A percentile compares a stretch with the other conserved stretches of the same genome.
Conservation (phyloP, 2,329 filamentous ascomycete species). For the Didymella glomerata region DNA sequence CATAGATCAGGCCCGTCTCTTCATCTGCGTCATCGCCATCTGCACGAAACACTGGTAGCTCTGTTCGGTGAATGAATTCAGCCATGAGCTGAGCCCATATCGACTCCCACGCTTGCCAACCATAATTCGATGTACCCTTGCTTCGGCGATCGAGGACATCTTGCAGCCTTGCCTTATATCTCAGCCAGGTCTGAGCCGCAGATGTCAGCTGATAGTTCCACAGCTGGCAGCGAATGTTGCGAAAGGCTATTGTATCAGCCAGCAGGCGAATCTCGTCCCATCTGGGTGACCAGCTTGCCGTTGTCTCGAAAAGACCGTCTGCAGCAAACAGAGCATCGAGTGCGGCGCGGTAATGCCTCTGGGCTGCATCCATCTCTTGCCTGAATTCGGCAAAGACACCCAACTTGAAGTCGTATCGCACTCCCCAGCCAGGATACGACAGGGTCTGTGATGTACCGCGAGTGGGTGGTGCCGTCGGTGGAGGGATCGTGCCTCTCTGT, state of each 20-base stretch:
- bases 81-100: slow-evolving; percentile 72
- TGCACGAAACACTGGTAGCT: slow-evolving; percentile 55
- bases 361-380: slow-evolving; percentile 87
- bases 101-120: slow-evolving; percentile 93
- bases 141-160: slow-evolving; percentile 84
- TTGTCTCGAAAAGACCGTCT: slow-evolving; percentile 82
- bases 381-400: slow-evolving; percentile 91
- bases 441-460: slow-evolving; percentile 84
- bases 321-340: slow-evolving; percentile 83
- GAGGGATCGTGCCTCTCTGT: slow-evolving; percentile 77
- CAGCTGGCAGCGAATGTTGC: slow-evolving; percentile 81
- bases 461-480: slow-evolving; percentile 83
- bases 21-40: slow-evolving; percentile 34
- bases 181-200: slow-evolving; percentile 81
- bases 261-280: slow-evolving; percentile 94
- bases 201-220: slow-evolving; percentile 81
- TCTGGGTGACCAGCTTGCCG: slow-evolving; percentile 86
- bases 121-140: slow-evolving; percentile 86
- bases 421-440: slow-evolving; percentile 88
- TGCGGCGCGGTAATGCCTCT: slow-evolving; percentile 85
- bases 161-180: slow-evolving; percentile 75
- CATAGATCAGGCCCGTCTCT: slow-evolving; percentile 52
- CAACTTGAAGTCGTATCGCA: slow-evolving; percentile 93
- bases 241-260: slow-evolving; percentile 81
- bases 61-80: slow-evolving; percentile 63